Evolutionary conservation across 2,329 filamentous ascomycete genomes (phyloP).

Genomic region (Chalaropsis ovoidea): DNA sequence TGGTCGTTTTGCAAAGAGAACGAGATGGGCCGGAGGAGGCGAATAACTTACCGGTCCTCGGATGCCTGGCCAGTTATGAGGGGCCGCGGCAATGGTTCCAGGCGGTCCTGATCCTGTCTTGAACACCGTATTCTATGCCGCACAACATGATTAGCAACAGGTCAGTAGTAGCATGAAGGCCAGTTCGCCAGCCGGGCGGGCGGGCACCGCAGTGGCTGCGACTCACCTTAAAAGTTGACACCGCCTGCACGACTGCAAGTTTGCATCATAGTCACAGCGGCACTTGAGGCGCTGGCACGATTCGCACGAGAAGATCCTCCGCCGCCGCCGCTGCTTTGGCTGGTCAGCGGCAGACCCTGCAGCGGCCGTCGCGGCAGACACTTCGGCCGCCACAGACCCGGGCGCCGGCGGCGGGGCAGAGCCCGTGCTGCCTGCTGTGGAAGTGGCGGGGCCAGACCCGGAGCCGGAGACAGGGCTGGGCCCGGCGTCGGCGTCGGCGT

Average conservation of each 20-base stretch:
- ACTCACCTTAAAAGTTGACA: slow-evolving; percentile 22
- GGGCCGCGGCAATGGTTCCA: slow-evolving; percentile 21
- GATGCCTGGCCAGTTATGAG: slow-evolving; percentile 1
- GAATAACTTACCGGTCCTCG: slow-evolving; percentile 18
- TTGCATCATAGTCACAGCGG: slow-evolving; percentile 23
- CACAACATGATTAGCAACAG: not conserved
- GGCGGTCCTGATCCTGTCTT: slow-evolving; percentile 23
- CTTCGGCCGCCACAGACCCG: slow-evolving; percentile 22
- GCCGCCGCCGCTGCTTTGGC: slow-evolving; percentile 21
- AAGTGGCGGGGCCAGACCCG: not conserved
- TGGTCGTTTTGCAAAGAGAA: not conserved
- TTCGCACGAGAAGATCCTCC: slow-evolving; percentile 24
- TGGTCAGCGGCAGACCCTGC: slow-evolving; percentile 13
- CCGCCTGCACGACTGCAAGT: slow-evolving; percentile 22
- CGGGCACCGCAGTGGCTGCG: not conserved
- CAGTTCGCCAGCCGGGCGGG: not conserved
- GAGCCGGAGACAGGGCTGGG: not conserved
- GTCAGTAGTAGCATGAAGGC: not conserved
- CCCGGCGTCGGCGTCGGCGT: not conserved
- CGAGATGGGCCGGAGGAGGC: not conserved
- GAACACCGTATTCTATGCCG: slow-evolving; percentile 22
- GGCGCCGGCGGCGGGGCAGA: not conserved
- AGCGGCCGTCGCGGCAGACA: slow-evolving; percentile 15
- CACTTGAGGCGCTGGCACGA: slow-evolving; percentile 24
- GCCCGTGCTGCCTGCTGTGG: not conserved